Conservation (phyloP, 305 asterid genomes). For the Euphrasia arctica region DNA sequence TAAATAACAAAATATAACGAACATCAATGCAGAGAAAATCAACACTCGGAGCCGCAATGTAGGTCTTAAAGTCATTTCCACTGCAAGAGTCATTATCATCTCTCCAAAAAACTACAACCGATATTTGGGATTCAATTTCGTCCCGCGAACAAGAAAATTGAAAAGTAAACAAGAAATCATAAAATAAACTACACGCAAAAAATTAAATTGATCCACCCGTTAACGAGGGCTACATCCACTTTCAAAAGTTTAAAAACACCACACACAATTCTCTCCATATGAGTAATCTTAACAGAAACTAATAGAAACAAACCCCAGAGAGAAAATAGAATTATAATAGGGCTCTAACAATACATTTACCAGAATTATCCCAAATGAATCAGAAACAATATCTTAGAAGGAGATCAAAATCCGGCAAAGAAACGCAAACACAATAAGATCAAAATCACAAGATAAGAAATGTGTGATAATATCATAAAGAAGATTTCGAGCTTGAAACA, state of each 20-base stretch:
- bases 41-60: slow-evolving; percentile 33
- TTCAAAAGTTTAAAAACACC: too few relatives aligned
- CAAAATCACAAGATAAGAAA: neutral
- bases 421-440: slow-evolving; percentile 11
- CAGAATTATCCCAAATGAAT: slow-evolving; percentile 29
- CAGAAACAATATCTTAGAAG: slow-evolving; percentile 56
- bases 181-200: too few relatives aligned
- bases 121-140: neutral
- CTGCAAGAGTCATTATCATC: slow-evolving; percentile 41
- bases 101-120: slow-evolving; percentile 34
- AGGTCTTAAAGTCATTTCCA: slow-evolving; percentile 41
- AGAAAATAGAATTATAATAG: neutral
- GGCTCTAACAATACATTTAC: slow-evolving; percentile 30
- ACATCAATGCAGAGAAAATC: slow-evolving; percentile 56
- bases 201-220: too few relatives aligned
- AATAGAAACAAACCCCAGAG: neutral
- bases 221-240: too few relatives aligned
- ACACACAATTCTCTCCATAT: too few relatives aligned
- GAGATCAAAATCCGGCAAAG: slow-evolving; percentile 44
- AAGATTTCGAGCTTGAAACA: slow-evolving; percentile 74
- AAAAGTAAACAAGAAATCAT: too few relatives aligned
- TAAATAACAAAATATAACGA: slow-evolving; percentile 49
- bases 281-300: neutral
- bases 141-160: too few relatives aligned
- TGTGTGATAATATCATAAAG: slow-evolving; percentile 29